Percentiles rank a stretch among this genome's conserved stretches.
These are phyloP conservation scores for Wallacemonas sp. DNA, from an alignment of 208 protist genomes.

Conservation along the genomic window DNA sequence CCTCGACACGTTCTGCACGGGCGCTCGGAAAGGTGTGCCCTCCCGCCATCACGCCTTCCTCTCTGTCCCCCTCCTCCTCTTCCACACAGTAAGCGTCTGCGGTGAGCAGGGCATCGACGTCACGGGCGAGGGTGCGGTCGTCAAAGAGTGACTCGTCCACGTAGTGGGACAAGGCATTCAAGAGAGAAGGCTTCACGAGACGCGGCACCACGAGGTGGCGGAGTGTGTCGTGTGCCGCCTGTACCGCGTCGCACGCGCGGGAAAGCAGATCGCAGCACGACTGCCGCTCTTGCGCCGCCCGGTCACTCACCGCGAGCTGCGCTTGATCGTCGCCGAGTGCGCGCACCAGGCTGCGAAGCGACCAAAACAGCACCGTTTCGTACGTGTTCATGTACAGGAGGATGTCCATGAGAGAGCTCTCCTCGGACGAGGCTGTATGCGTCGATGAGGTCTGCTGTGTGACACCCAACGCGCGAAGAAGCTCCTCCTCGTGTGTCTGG, in stretches of 20 bases:
- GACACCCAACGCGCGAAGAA: not conserved
- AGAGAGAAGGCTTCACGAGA: not conserved
- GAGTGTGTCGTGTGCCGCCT: not conserved
- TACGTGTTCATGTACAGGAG: conserved; percentile 39
- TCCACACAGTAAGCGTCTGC: conserved; percentile 1
- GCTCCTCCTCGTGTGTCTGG: no score
- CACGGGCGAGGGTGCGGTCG: not conserved
- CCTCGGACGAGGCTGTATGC: conserved; percentile 14
- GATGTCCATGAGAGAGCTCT: conserved; percentile 38
- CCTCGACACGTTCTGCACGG: not conserved
- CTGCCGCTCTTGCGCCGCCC: not conserved
- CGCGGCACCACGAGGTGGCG: not conserved
- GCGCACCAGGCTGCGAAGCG: conserved; percentile 1
- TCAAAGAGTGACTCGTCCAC: not conserved
- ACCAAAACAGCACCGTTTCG: conserved; percentile 26
- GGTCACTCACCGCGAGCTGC: not conserved
- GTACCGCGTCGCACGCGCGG: not conserved
- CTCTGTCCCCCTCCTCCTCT: not conserved
- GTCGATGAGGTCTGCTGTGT: not conserved
- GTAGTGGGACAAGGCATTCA: not conserved
- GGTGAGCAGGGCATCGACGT: not conserved
- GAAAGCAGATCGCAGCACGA: not conserved
- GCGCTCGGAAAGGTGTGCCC: not conserved
- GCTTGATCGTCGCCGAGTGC: not conserved
- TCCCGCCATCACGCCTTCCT: not conserved